A percentile compares a stretch with the other conserved stretches of the same genome.
Conservation (phyloP, 352 stramenopile species). For the Thalassiosira hispida region DNA sequence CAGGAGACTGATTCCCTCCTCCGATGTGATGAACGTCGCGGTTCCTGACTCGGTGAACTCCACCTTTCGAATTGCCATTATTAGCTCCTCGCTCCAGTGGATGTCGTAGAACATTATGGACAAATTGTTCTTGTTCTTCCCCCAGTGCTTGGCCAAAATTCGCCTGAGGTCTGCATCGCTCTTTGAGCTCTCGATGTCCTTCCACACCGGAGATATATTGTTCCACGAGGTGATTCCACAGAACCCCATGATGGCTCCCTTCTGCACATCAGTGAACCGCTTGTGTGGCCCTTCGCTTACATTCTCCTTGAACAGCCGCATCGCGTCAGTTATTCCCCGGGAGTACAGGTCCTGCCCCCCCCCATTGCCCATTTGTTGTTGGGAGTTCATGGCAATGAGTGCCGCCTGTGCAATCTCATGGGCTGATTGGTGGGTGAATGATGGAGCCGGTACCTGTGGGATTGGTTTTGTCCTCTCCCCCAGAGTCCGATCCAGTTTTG, state of each 20-base stretch:
- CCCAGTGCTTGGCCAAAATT: not conserved
- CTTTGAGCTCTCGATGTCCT: not conserved
- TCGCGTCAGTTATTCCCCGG: too few relatives aligned
- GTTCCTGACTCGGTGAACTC: not conserved
- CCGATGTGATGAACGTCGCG: not conserved
- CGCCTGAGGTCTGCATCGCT: not conserved
- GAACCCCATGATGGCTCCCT: not conserved
- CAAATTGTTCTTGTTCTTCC: not conserved
- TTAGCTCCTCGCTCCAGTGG: not conserved
- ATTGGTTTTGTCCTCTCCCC: not conserved
- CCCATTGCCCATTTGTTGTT: too few relatives aligned
- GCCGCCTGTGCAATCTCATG: too few relatives aligned
- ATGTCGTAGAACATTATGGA: conserved; percentile 1
- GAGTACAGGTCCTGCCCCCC: too few relatives aligned
- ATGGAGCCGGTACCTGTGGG: too few relatives aligned
- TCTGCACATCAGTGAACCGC: not conserved
- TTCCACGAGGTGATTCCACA: not conserved
- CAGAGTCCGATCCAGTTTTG: not conserved
- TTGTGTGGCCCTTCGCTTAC: not conserved
- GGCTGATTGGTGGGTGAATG: too few relatives aligned
- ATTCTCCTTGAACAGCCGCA: not conserved
- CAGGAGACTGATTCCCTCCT: not conserved
- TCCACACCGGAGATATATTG: not conserved
- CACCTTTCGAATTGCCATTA: not conserved
- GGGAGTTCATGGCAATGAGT: too few relatives aligned